These are phyloP conservation scores for Mariannaea sp. DNA, from an alignment of 2,329 filamentous ascomycete species.

Conservation along the genomic window DNA sequence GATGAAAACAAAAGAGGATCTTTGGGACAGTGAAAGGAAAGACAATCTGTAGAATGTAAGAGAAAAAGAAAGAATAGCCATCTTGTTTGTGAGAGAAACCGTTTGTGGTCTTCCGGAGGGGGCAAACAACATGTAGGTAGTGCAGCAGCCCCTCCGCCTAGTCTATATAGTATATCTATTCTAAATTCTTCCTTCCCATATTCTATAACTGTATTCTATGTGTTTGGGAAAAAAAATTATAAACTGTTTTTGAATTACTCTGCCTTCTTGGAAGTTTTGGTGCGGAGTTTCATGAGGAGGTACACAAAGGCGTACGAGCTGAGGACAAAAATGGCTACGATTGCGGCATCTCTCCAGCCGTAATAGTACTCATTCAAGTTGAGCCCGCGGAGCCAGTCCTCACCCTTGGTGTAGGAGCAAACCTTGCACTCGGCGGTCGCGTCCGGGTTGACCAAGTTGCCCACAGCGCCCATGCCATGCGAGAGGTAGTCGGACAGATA, in stretches of 20 bases:
- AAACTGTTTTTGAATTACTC: conserved; percentile 36
- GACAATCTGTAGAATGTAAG: too few species aligned
- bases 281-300: conserved; percentile 53
- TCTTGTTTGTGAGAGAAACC: too few species aligned
- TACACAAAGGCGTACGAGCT: conserved; percentile 57
- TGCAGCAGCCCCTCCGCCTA: too few species aligned
- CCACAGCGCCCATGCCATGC: conserved; percentile 49
- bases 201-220: background rate
- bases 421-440: conserved; percentile 61
- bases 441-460: conserved; percentile 64
- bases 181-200: background rate
- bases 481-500: conserved; percentile 60
- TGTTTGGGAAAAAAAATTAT: background rate
- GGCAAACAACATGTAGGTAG: too few species aligned
- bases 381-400: conserved; percentile 63
- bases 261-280: conserved; percentile 54
- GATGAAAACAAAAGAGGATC: too few species aligned
- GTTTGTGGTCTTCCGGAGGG: too few species aligned
- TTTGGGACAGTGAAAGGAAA: too few species aligned
- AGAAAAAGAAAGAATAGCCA: too few species aligned
- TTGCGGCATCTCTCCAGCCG: conserved; percentile 69
- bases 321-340: conserved; percentile 60
- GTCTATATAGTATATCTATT: conserved; percentile 1
- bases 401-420: conserved; percentile 62
- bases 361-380: conserved; percentile 66